These are phyloP conservation scores for Saussurea involucrata DNA, from an alignment of 129 eudicot genomes.

Conservation along the genomic window DNA sequence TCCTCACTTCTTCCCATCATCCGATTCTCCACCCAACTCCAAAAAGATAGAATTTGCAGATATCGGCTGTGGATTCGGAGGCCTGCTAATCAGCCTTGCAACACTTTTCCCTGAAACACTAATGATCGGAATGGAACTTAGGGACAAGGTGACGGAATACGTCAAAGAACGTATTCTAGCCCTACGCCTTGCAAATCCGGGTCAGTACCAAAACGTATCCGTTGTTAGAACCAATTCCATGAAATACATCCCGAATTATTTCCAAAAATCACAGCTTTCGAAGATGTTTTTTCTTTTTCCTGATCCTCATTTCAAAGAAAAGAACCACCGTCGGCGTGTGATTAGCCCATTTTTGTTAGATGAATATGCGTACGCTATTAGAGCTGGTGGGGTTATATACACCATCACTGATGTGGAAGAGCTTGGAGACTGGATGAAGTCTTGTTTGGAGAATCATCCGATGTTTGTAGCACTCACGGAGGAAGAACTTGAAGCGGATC, in stretches of 20 bases:
- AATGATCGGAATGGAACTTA: conserved; percentile 93
- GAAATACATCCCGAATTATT: conserved; percentile 95
- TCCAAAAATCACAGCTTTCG: conserved; percentile 69
- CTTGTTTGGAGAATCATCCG: conserved; percentile 76
- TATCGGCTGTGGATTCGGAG: conserved; percentile 94
- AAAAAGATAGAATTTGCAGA: conserved; percentile 88
- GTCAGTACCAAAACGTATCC: conserved; percentile 75
- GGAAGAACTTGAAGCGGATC: conserved; percentile 78
- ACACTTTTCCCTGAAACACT: conserved; percentile 75
- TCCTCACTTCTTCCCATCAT: conserved; percentile 53
- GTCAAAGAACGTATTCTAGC: conserved; percentile 86
- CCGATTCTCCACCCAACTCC: conserved; percentile 18
- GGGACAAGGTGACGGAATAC: conserved; percentile 94
- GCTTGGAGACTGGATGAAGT: conserved; percentile 94
- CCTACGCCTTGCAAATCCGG: conserved; percentile 60
- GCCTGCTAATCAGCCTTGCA: conserved; percentile 78
- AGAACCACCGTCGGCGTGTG: conserved; percentile 92
- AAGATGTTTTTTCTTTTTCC: conserved; percentile 96
- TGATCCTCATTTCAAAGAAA: conserved; percentile 96
- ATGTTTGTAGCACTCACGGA: conserved; percentile 65
- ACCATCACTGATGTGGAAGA: conserved; percentile 97
- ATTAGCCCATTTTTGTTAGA: conserved; percentile 80
- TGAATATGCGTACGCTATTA: conserved; percentile 80
- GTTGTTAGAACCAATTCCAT: conserved; percentile 93
- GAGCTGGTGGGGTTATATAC: conserved; percentile 82